Conservation (phyloP, 1,139 yeast species). For the Pichiaceae sp. region DNA sequence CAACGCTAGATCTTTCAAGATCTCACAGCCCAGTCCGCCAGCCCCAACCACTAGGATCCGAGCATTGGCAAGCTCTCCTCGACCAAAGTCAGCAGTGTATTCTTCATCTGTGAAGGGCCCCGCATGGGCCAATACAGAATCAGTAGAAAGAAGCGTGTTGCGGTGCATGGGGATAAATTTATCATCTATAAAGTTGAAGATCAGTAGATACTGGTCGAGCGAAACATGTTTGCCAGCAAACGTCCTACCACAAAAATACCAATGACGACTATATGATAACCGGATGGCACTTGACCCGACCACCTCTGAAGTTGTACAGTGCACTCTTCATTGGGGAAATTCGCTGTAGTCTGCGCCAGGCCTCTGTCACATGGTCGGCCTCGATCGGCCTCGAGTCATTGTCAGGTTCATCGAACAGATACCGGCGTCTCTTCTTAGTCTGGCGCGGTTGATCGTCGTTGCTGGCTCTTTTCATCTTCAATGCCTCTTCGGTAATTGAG, state of each 20-base stretch:
- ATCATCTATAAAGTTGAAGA: too few species aligned
- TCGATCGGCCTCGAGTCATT: constrained; percentile 75
- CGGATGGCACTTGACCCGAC: constrained; percentile 29
- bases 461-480: constrained; percentile 53
- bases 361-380: constrained; percentile 83
- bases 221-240: too few species aligned
- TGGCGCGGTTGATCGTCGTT: constrained; percentile 16
- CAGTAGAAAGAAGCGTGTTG: constrained; percentile 6
- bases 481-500: constrained; percentile 85
- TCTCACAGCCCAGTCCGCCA: constrained; percentile 95
- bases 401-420: constrained; percentile 86
- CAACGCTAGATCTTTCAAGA: constrained; percentile 73
- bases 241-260: too few species aligned
- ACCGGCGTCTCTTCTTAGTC: constrained; percentile 34
- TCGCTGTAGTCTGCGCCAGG: constrained; percentile 77
- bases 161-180: constrained; percentile 1
- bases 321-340: constrained; percentile 57
- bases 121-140: constrained; percentile 7
- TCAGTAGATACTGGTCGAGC: too few species aligned
- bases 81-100: constrained; percentile 16
- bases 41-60: constrained; percentile 69
- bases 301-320: constrained; percentile 70
- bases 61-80: constrained; percentile 22
- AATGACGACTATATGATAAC: constrained; percentile 13
- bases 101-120: constrained; percentile 24